Base-by-base conservation (phyloP, 208 protist genomes). In the Wallacemonas sp. region DNA sequence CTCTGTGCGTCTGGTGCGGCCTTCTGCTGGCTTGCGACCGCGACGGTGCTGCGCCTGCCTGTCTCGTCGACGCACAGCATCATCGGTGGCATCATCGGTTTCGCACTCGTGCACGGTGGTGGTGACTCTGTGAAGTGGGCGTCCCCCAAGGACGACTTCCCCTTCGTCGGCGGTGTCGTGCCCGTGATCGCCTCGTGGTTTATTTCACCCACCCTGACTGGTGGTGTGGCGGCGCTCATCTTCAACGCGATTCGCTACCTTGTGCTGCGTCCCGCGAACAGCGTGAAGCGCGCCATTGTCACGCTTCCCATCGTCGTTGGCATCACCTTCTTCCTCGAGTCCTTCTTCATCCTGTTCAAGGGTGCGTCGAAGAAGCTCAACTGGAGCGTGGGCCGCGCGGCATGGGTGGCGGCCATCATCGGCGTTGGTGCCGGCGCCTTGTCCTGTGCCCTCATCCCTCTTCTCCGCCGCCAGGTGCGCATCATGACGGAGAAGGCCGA, bases 1-100 rank as follows among this genome's bases (percentile, higher is more conserved):
- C 71, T 81, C n/a, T 86, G 79, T 52, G 66, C 75, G 26, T 65
- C 63, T 32, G 54, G 73, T 58, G 76, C 87, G 0, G 76, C 87
- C 29, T 89, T 90, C 66, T 75, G 63, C 46, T 93, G 87, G 87
- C 75, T 91, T 1, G 58, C 70, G 22, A 37, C 83, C 17, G 87
- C 83, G 6, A 91, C 83, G 5, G 77, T 69, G 70, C 64, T 89
- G 58, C 76, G 55, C 17, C 75, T 93, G 27, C 84, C 87, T 27
- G 87, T 91, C 2, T 89, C 81, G 29, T 91, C 87, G 4, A 89
- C 83, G 24, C 87, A 93, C 76, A 91, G 84, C 68, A 86, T 93
- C 69, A 79, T 73, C 36, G 87, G 87, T 32, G 84, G 83, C 10
- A 75, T 93, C n/a, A 89, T 91, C 24, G 87, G 87, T 30, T 93